These are phyloP conservation scores for Beauveria brongniartii DNA, from an alignment of 2,329 filamentous ascomycete species.

Conservation along the genomic window DNA sequence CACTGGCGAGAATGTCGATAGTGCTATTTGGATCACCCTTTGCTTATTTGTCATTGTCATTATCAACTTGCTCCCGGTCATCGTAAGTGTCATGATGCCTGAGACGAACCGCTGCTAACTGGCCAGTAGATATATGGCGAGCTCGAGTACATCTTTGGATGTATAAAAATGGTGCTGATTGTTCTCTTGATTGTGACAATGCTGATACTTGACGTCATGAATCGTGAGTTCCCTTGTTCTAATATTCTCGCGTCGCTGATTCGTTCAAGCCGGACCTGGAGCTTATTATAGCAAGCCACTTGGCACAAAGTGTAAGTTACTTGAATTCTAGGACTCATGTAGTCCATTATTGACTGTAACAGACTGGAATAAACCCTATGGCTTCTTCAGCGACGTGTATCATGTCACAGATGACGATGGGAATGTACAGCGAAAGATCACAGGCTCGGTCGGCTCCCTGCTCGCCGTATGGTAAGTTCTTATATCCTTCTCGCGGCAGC, in stretches of 20 bases:
- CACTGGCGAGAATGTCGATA: conserved; percentile 26
- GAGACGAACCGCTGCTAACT: background rate
- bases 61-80: conserved; percentile 30
- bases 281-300: conserved; percentile 28
- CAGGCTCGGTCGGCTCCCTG: conserved; percentile 27
- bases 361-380: conserved; percentile 21
- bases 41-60: conserved; percentile 26
- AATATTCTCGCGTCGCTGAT: background rate
- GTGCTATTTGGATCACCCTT: conserved; percentile 29
- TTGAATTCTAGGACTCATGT: conserved; percentile 1
- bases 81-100: conserved; percentile 18
- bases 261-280: conserved; percentile 21
- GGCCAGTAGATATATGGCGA: conserved; percentile 22
- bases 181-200: conserved; percentile 28
- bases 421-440: conserved; percentile 15
- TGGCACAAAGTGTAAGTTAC: conserved; percentile 26
- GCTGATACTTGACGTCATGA: conserved; percentile 29
- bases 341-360: background rate
- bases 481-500: background rate
- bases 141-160: conserved; percentile 30
- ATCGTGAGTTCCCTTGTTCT: conserved; percentile 19
- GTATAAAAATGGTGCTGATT: conserved; percentile 29
- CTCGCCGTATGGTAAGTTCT: conserved; percentile 29
- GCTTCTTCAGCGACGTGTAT: conserved; percentile 28
- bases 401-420: conserved; percentile 22